These are phyloP conservation scores for Coemansia sp. DNA, from an alignment of 192 early-diverging fungal species.

Conservation along the genomic window DNA sequence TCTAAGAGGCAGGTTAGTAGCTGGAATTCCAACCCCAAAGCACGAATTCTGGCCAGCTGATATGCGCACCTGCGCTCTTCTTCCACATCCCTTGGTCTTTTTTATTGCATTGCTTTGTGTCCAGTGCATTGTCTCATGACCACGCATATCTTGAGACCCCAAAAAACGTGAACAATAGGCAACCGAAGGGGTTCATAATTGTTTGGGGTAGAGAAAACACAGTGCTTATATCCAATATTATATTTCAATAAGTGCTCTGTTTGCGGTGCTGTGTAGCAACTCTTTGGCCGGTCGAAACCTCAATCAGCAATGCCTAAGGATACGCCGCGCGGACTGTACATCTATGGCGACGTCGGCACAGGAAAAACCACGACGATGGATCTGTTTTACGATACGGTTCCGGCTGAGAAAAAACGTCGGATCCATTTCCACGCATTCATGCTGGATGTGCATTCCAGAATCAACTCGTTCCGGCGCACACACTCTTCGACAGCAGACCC, in stretches of 20 bases:
- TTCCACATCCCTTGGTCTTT: background rate
- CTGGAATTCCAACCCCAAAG: background rate
- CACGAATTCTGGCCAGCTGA: background rate
- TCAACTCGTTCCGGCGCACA: conserved; percentile 61
- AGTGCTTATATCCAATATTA: no score
- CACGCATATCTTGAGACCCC: background rate
- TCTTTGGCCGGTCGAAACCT: conserved; percentile 12
- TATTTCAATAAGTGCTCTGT: background rate
- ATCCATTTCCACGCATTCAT: conserved; percentile 99
- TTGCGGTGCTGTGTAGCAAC: conserved; percentile 8
- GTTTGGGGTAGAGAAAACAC: background rate
- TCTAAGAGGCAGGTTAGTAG: no score
- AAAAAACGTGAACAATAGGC: background rate
- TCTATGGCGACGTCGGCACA: conserved; percentile 77
- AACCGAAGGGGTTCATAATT: background rate
- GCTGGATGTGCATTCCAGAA: conserved; percentile 83
- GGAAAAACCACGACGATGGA: conserved; percentile 98
- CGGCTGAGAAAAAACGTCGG: conserved; percentile 72
- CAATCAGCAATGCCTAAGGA: background rate
- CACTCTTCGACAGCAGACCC: conserved; percentile 61
- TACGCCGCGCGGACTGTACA: conserved; percentile 44
- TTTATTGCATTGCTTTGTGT: background rate
- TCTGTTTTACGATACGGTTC: conserved; percentile 82
- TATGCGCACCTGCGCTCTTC: conserved; percentile 1
- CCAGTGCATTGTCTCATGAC: background rate